phyloP scores from a whole-genome alignment of 805 yeast genomes.

The Candida montana region DNA sequence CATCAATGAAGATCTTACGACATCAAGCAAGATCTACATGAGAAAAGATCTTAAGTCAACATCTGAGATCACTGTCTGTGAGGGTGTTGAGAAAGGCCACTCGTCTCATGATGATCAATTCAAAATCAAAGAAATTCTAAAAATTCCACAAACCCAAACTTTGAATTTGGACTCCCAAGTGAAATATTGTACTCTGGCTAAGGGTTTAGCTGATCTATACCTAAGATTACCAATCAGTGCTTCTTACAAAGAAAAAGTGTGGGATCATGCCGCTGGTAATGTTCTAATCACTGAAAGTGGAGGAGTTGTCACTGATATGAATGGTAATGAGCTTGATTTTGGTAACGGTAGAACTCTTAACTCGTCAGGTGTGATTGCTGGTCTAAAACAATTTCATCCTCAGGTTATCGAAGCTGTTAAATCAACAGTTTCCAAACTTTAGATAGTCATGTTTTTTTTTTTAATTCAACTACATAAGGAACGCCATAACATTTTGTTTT shows the following conservation, averaged over 20 bases:
- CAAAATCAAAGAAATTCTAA: conserved; percentile 58
- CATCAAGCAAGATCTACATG: conserved; percentile 41
- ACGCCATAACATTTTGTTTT: too few relatives aligned
- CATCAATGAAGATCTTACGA: conserved; percentile 32
- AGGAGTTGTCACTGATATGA: conserved; percentile 82
- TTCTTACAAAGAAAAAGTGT: conserved; percentile 83
- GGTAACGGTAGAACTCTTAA: conserved; percentile 75
- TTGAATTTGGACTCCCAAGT: conserved; percentile 93
- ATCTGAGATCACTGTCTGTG: conserved; percentile 62
- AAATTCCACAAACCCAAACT: conserved; percentile 53
- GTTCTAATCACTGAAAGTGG: conserved; percentile 85
- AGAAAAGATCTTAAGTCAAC: conserved; percentile 39
- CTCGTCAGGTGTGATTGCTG: conserved; percentile 93
- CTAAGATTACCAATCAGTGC: conserved; percentile 77
- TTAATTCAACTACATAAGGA: too few relatives aligned
- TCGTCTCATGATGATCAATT: conserved; percentile 87
- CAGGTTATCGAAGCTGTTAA: conserved; percentile 27
- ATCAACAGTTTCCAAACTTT: conserved; percentile 9
- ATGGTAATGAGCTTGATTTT: conserved; percentile 70
- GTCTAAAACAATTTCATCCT: conserved; percentile 32
- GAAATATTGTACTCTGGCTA: conserved; percentile 85
- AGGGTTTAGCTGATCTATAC: conserved; percentile 90
- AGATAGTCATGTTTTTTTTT: not conserved
- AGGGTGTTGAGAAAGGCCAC: conserved; percentile 94
- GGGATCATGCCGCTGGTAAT: conserved; percentile 99